phyloP scores from a whole-genome alignment of 202 grass and related monocot genomes.

The Brachypodium distachyon region DNA sequence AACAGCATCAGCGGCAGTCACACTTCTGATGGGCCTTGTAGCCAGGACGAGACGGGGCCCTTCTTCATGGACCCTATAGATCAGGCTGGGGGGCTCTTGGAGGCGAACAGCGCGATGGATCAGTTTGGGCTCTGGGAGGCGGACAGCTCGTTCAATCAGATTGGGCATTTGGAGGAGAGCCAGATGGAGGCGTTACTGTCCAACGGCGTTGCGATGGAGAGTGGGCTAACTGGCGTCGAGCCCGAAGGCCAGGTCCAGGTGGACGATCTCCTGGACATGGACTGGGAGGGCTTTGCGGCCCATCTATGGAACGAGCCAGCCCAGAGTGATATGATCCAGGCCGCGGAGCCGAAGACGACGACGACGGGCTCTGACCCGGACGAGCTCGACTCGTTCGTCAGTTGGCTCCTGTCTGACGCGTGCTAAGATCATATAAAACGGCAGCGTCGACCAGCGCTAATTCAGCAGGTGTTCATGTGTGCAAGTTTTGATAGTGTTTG shows the following conservation, averaged over 20 bases:
- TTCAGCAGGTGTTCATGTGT: neutral
- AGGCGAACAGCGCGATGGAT: conserved; percentile 24
- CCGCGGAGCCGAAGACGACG: neutral
- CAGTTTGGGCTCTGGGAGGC: conserved; percentile 19
- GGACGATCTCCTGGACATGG: conserved; percentile 61
- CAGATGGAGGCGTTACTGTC: conserved; percentile 42
- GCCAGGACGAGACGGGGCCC: conserved; percentile 27
- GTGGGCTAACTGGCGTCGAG: neutral
- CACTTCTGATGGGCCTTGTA: neutral
- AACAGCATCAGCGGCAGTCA: neutral
- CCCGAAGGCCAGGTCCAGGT: neutral
- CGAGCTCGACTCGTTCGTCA: conserved; percentile 48
- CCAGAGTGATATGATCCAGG: neutral
- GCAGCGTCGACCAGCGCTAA: neutral
- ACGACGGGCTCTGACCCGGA: neutral
- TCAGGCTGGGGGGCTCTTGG: neutral
- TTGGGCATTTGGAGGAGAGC: conserved; percentile 19
- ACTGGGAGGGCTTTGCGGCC: conserved; percentile 45
- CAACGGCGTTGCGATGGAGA: neutral
- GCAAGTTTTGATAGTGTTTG: conserved; percentile 11
- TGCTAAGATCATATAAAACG: neutral
- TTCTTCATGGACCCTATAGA: neutral
- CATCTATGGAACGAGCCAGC: conserved; percentile 31
- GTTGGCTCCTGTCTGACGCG: conserved; percentile 57
- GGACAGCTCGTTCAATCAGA: conserved; percentile 25